Evolutionary conservation across 2,329 filamentous ascomycete species (phyloP).

Genomic region (Stagonosporopsis vannaccii): DNA sequence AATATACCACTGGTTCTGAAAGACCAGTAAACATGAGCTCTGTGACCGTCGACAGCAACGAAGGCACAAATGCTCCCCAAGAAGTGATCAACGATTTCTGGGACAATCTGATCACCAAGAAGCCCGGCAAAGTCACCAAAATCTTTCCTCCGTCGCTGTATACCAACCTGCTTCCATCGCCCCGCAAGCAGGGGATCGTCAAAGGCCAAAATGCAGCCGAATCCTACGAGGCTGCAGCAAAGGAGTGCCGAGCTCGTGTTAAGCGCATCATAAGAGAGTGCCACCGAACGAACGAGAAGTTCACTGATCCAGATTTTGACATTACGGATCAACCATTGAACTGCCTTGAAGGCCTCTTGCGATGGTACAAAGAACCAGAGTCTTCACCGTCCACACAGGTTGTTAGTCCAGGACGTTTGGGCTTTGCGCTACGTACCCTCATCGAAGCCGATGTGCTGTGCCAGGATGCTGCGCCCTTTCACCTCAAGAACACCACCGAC

Average conservation of each 20-base stretch:
- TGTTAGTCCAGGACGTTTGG: slow-evolving; percentile 24
- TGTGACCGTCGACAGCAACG: slow-evolving; percentile 23
- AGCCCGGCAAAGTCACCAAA: slow-evolving; percentile 74
- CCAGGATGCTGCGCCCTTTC: slow-evolving; percentile 26
- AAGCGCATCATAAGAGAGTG: slow-evolving; percentile 67
- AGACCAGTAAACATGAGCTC: slow-evolving; percentile 22
- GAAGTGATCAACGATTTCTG: slow-evolving; percentile 74
- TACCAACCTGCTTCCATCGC: slow-evolving; percentile 54
- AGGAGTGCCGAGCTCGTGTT: slow-evolving; percentile 69
- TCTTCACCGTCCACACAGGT: slow-evolving; percentile 58
- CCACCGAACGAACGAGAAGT: slow-evolving; percentile 80
- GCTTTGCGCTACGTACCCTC: slow-evolving; percentile 36
- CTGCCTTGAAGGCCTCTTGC: slow-evolving; percentile 40
- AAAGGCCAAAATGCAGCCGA: slow-evolving; percentile 67
- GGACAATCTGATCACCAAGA: slow-evolving; percentile 70
- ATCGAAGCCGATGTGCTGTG: slow-evolving; percentile 30
- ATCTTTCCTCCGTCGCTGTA: slow-evolving; percentile 73
- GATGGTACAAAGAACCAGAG: slow-evolving; percentile 52
- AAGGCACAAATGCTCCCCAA: slow-evolving; percentile 58
- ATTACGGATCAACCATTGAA: slow-evolving; percentile 72
- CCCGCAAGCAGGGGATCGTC: slow-evolving; percentile 57
- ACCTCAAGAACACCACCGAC: slow-evolving; percentile 64
- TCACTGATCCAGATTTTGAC: slow-evolving; percentile 82
- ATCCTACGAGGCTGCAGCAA: slow-evolving; percentile 75
- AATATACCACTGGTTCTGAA: not conserved